Evolutionary conservation across 2,329 filamentous ascomycete species (phyloP).

Genomic region (Acrocalymma vagum): DNA sequence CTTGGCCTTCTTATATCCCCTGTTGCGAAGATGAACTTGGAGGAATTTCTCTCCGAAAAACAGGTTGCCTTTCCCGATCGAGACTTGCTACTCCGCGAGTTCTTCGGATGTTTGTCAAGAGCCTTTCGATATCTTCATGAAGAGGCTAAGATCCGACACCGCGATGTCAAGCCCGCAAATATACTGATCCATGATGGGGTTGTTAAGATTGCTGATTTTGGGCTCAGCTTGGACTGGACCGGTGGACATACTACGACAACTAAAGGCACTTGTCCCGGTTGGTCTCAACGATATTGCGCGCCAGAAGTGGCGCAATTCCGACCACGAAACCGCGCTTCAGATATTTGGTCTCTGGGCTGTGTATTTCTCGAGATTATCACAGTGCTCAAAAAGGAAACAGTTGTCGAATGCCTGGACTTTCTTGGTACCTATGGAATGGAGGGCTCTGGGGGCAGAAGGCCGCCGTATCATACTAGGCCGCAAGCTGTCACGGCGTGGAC

Average conservation of each 20-base stretch:
- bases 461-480: too few species aligned
- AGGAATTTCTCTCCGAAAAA: conserved; percentile 20
- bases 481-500: too few species aligned
- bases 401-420: too few species aligned
- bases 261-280: conserved; percentile 15
- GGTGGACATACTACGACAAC: conserved; percentile 12
- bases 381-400: conserved; percentile 73
- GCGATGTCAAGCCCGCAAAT: conserved; percentile 40
- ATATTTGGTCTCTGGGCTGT: conserved; percentile 23
- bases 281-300: conserved; percentile 20
- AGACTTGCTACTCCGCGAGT: too few species aligned
- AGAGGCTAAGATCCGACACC: conserved; percentile 31
- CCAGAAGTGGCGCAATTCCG: conserved; percentile 17
- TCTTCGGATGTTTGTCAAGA: conserved; percentile 35
- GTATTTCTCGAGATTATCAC: conserved; percentile 55
- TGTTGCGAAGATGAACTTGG: conserved; percentile 25
- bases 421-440: too few species aligned
- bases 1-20: conserved; percentile 38
- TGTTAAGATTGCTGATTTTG: conserved; percentile 37
- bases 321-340: conserved; percentile 18
- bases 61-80: too few species aligned
- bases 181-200: conserved; percentile 31
- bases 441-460: too few species aligned
- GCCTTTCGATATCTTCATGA: conserved; percentile 34
- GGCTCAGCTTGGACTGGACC: conserved; percentile 21